phyloP scores from a whole-genome alignment of 257 asterid genomes.

The Solanum pinnatisectum region DNA sequence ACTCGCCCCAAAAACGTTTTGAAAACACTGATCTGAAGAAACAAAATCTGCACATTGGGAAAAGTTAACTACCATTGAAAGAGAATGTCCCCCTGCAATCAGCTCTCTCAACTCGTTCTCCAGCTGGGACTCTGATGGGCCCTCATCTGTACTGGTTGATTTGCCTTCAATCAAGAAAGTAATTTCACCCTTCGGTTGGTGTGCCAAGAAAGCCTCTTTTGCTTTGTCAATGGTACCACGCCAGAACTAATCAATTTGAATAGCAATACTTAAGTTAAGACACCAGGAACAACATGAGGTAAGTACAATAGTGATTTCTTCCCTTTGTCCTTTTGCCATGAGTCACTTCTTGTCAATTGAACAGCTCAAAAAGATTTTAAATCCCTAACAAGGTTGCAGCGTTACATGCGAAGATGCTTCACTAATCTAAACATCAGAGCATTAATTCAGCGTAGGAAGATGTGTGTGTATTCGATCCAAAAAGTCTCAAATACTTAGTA shows the following conservation, averaged over 20 bases:
- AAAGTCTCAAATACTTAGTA: not conserved
- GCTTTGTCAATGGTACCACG: constrained; percentile 74
- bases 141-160: constrained; percentile 25
- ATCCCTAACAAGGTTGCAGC: not conserved
- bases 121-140: constrained; percentile 62
- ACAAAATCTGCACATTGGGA: not conserved
- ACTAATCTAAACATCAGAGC: not conserved
- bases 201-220: constrained; percentile 47
- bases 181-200: constrained; percentile 86
- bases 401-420: not conserved
- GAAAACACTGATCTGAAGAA: not conserved
- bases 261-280: not conserved
- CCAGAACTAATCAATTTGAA: constrained; percentile 60
- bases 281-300: not conserved
- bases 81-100: constrained; percentile 68
- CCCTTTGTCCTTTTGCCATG: not conserved
- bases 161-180: constrained; percentile 81
- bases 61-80: constrained; percentile 51
- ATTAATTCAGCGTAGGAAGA: not conserved
- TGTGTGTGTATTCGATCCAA: not conserved
- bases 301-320: not conserved
- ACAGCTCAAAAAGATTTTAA: not conserved
- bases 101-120: constrained; percentile 62
- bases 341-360: not conserved
- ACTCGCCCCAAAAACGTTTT: too few species aligned